Evolutionary conservation across 2,329 filamentous ascomycete genomes (phyloP).

Genomic region (Keithomyces neogunnii): DNA sequence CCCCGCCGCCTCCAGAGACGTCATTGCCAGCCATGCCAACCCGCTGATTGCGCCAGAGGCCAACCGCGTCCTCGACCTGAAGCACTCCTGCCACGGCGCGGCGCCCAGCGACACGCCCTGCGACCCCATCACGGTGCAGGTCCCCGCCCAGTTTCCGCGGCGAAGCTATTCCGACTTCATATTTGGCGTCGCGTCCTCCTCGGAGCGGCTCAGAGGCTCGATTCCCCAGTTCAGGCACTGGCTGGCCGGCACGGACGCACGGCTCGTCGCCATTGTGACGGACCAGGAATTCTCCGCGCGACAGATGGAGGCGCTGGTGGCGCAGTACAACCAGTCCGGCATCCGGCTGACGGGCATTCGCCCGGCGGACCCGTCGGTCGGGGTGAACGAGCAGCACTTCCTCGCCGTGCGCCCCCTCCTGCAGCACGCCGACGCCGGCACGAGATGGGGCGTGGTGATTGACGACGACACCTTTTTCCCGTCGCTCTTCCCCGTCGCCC

Average conservation of each 20-base stretch:
- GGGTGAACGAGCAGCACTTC: conserved; percentile 48
- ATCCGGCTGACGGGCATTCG: conserved; percentile 26
- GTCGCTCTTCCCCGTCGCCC: conserved; percentile 39
- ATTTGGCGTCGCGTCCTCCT: conserved; percentile 49
- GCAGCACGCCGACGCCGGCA: conserved; percentile 30
- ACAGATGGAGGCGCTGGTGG: conserved; percentile 19
- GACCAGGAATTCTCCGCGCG: conserved; percentile 21
- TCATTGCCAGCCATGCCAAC: conserved; percentile 27
- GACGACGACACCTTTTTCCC: conserved; percentile 59
- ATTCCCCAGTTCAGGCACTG: conserved; percentile 46
- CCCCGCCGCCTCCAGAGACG: conserved; percentile 24
- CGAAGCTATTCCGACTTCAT: conserved; percentile 40
- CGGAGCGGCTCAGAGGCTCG: conserved; percentile 40
- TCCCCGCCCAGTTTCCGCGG: conserved; percentile 34
- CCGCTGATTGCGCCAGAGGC: conserved; percentile 24
- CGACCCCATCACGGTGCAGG: conserved; percentile 36
- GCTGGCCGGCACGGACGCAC: conserved; percentile 41
- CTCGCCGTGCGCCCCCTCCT: conserved; percentile 43
- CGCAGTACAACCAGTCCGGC: conserved; percentile 18
- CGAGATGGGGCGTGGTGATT: conserved; percentile 47
- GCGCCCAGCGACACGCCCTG: conserved; percentile 13
- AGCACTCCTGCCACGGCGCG: conserved; percentile 15
- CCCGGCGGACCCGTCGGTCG: conserved; percentile 24
- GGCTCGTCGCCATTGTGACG: conserved; percentile 42
- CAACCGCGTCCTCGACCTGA: conserved; percentile 21